These are phyloP conservation scores for Sorghum bicolor DNA, from an alignment of 176 grass and related monocot species.

Conservation along the genomic window DNA sequence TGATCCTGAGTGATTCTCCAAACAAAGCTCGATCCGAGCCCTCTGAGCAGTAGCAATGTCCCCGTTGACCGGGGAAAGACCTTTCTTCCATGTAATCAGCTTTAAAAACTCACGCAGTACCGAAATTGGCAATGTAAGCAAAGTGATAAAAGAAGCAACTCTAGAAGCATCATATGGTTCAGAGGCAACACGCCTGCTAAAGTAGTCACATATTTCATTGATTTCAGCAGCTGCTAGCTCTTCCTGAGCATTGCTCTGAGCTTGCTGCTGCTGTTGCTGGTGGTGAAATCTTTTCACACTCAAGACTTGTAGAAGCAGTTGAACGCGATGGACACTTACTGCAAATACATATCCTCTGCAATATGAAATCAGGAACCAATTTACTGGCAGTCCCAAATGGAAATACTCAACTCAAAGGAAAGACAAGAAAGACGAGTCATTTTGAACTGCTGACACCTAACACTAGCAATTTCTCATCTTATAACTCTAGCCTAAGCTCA, in stretches of 20 bases:
- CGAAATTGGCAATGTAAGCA: conserved; percentile 77
- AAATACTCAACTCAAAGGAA: neutral
- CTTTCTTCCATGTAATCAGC: conserved; percentile 95
- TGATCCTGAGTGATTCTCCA: conserved; percentile 90
- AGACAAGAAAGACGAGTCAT: neutral
- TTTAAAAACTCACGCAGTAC: conserved; percentile 85
- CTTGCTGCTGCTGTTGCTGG: conserved; percentile 85
- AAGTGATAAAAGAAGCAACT: conserved; percentile 97
- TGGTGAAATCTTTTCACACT: conserved; percentile 98
- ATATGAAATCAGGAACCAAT: conserved; percentile 4
- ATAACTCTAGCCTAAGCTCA: neutral
- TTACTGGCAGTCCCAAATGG: conserved; percentile 14
- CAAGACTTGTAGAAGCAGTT: conserved; percentile 92
- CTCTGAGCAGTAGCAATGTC: conserved; percentile 89
- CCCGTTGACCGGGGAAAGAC: conserved; percentile 71
- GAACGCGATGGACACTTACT: conserved; percentile 93
- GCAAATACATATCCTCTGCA: conserved; percentile 98
- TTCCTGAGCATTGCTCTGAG: conserved; percentile 80
- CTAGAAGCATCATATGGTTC: conserved; percentile 98
- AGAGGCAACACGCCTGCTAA: conserved; percentile 91
- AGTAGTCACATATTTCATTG: conserved; percentile 97
- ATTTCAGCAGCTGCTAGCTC: conserved; percentile 77
- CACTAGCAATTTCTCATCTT: neutral
- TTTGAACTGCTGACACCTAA: conserved; percentile 3
- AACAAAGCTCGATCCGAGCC: conserved; percentile 88